Evolutionary conservation across 2,329 filamentous ascomycete species (phyloP), one percentile per base, ranked within the genome.

Genomic region (Boeremia exigua): DNA sequence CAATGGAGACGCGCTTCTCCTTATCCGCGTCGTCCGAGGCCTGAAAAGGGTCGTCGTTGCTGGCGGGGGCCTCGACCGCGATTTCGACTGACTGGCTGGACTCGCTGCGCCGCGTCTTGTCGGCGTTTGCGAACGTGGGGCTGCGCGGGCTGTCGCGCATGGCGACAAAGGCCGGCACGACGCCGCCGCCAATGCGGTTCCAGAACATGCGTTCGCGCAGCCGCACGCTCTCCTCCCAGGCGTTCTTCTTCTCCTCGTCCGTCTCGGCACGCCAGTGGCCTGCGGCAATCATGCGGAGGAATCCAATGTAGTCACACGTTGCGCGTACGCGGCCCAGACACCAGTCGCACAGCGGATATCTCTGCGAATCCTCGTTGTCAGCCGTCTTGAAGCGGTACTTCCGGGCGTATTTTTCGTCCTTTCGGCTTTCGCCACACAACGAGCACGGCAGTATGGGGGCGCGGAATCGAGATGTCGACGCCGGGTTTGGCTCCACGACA

Each of bases 121-220:
- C 63, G n/a, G 48, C 58, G 37, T 65, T 63, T 8, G 65, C 59
- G 49, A 73, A 73, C 4, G 65, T 70, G 27, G 65, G 69, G 53
- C 72, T 75, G 14, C 63, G 64, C n/a, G 72, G 69, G 36, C 69
- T 64, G 39, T 71, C 65, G 62, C 75, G 59, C 39, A 68, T 59
- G 9, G 67, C 66, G 36, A 79, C 61, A 46, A 80, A 79, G 11
- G 84, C 80, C 1, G 94, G 95, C 11, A 98, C 79, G 2, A 99
- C 92, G 12, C 95, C 95, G 27, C 93, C 95, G 25, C 94, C 94
- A 48, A 99, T 86, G 51, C 95, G 86, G 46, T 91, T 87, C 95
- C 95, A 99, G 73, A 99, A 99, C 90, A 99, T 96, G 65, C 94
- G 88, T 74, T 99, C 95, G 46, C 95, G 84, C 43, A 98, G 77